Evolutionary conservation across 2,329 filamentous ascomycete genomes (phyloP), one percentile per base, ranked within the genome.

Genomic region (Aspergillus transmontanensis): DNA sequence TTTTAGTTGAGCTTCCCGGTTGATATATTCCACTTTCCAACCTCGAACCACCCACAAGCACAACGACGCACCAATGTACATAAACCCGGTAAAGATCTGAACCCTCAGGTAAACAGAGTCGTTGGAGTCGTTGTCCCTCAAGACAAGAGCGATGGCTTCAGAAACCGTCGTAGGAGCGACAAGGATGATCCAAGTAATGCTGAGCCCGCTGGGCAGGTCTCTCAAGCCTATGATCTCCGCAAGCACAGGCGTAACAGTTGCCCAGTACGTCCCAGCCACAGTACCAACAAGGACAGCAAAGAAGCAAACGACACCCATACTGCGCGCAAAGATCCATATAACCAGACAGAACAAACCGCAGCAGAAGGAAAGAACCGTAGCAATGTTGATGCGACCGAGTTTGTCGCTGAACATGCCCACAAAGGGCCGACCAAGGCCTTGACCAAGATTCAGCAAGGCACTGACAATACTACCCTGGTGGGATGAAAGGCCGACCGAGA

Each of bases 341-440:
- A 85, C 79, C 26, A 90, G 80, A 59, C 82, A 84, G 68, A 89
- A 84, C 1, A 90, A 45, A 1, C 85, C 87, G 54, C 83, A 83
- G 11, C 87, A 69, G 41, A 85, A 81, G 0, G 86, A 86, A 75
- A 86, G 83, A 10, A 81, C 71, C 1, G 78, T 78, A 1, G 88
- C 86, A 76, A 89, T 86, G 65, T 90, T 90, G 67, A 91, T 82
- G 1, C 87, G 80, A 2, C 88, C 88, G 36, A 87, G 79, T 0
- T 76, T 78, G 69, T 90, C 88, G 65, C 83, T 86, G 69, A 86
- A 86, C 71, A 88, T 86, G 0, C 89, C 89, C 6, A 90, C 84
- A 0, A 86, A 80, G 1, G 88, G 88, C 4, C 88, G 79, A 0
- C 80, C 80, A 16, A 82, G 66, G 30, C 81, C 86, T 68, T 89